phyloP scores from a whole-genome alignment of 176 grass and related monocot genomes.

The Paspalum vaginatum region DNA sequence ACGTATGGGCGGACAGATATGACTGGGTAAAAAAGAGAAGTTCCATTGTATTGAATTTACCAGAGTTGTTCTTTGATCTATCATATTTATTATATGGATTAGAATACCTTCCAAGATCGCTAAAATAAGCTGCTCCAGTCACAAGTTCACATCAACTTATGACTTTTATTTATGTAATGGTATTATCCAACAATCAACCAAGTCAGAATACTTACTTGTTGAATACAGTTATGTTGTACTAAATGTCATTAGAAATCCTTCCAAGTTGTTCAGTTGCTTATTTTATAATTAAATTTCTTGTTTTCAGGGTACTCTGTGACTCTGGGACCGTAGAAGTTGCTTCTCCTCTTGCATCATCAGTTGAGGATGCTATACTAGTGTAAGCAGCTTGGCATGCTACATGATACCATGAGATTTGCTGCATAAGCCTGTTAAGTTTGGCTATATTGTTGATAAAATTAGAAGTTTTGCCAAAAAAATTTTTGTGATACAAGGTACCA shows the following conservation, averaged over 20 bases:
- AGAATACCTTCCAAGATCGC: conserved; percentile 12
- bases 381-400: conserved; percentile 52
- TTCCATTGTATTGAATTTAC: conserved; percentile 2
- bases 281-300: conserved; percentile 24
- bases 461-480: conserved; percentile 1
- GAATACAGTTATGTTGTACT: not conserved
- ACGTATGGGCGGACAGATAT: conserved; percentile 85
- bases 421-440: not conserved
- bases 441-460: conserved; percentile 26
- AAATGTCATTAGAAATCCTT: conserved; percentile 4
- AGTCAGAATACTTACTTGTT: not conserved
- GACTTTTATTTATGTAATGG: conserved; percentile 13
- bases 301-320: conserved; percentile 76
- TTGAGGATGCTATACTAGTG: conserved; percentile 91
- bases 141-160: not conserved
- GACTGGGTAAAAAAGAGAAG: conserved; percentile 67
- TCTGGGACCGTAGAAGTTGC: conserved; percentile 96
- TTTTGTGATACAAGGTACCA: conserved; percentile 9
- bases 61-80: not conserved
- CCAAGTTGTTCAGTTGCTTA: not conserved
- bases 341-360: conserved; percentile 86
- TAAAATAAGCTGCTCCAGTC: not conserved
- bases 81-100: conserved; percentile 14
- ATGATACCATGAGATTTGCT: conserved; percentile 6
- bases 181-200: not conserved